phyloP scores from a whole-genome alignment of 2,329 filamentous ascomycete genomes.

The Diaporthe vexans region DNA sequence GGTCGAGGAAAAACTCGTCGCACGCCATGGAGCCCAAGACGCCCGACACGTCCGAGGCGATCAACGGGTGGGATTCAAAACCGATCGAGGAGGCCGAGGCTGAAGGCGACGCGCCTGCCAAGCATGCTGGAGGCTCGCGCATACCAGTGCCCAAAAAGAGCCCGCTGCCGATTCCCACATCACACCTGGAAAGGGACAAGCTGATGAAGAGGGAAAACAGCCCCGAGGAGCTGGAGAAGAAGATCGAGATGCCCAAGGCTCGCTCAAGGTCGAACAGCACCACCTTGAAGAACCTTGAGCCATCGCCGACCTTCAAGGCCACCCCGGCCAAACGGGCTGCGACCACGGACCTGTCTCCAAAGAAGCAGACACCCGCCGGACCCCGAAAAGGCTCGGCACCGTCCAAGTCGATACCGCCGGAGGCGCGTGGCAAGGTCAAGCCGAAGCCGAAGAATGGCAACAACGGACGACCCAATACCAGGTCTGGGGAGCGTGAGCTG shows the following conservation, averaged over 20 bases:
- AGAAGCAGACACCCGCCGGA: conserved; percentile 58
- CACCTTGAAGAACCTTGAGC: conserved; percentile 72
- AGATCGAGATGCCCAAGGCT: conserved; percentile 71
- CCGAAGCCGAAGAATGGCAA: conserved; percentile 73
- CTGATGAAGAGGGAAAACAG: conserved; percentile 72
- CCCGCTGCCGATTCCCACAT: conserved; percentile 79
- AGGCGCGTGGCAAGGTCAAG: conserved; percentile 73
- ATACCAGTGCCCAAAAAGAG: conserved; percentile 90
- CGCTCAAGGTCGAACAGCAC: conserved; percentile 74
- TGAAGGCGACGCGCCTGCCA: conserved; percentile 65
- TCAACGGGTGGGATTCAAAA: conserved; percentile 76
- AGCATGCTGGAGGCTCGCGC: conserved; percentile 77
- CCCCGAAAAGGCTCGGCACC: conserved; percentile 61
- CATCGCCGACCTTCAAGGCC: conserved; percentile 52
- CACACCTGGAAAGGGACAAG: conserved; percentile 81
- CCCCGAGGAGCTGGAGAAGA: conserved; percentile 67
- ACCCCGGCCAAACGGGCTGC: conserved; percentile 56
- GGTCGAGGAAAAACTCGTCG: conserved; percentile 63
- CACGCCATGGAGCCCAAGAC: conserved; percentile 53
- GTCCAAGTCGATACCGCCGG: conserved; percentile 56
- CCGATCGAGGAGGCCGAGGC: conserved; percentile 83
- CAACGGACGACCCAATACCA: conserved; percentile 71
- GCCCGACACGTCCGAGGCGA: conserved; percentile 58
- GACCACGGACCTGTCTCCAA: conserved; percentile 66
- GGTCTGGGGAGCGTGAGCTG: conserved; percentile 71